Evolutionary conservation across 495 filamentous ascomycete genomes (phyloP), one percentile per base, ranked within the genome.

Genomic region (Trichoderma parareesei): DNA sequence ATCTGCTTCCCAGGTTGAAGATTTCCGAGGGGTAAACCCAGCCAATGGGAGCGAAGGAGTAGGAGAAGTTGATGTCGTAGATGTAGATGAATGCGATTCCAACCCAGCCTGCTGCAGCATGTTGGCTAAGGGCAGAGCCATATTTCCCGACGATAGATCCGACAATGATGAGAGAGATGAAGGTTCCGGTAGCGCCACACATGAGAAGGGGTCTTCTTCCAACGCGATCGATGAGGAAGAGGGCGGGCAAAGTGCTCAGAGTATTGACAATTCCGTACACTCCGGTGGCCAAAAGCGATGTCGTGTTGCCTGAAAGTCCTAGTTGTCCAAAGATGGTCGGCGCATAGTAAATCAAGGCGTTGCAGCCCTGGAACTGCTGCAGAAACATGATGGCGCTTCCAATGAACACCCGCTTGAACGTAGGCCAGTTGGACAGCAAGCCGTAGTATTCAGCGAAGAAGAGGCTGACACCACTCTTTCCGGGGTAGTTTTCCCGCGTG

Each of bases 61-160:
- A 87, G 5, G 82, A 82, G 67, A 87, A 87, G 68, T 84, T 81
- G 67, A 84, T 71, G 71, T 85, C 83, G 68, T 84, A 88, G 40
- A 87, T 75, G 72, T 82, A 88, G 63, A 87, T 81, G 71, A 87
- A 85, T 41, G 77, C 81, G 41, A 87, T 81, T 1, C 78, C 84
- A 8, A 71, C 84, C 83, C 84, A 87, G 0, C 83, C 85, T 6
- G 80, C 83, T 0, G 77, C 76, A 33, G 73, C 70, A 66, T 88
- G 78, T 20, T 70, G 63, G 7, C 74, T 68, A 71, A 83, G 78
- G 59, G 74, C 66, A 53, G 80, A 55, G 6, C 82, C 77, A 72
- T 81, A 82, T 3, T 70, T 75, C 33, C 78, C 84, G 35, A 82
- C 72, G 61, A 88, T 81, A 63, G 73, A 74, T 38, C 81, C 84